Base-by-base conservation (phyloP, 306 rosid species). In the Acmispon strigosus region DNA sequence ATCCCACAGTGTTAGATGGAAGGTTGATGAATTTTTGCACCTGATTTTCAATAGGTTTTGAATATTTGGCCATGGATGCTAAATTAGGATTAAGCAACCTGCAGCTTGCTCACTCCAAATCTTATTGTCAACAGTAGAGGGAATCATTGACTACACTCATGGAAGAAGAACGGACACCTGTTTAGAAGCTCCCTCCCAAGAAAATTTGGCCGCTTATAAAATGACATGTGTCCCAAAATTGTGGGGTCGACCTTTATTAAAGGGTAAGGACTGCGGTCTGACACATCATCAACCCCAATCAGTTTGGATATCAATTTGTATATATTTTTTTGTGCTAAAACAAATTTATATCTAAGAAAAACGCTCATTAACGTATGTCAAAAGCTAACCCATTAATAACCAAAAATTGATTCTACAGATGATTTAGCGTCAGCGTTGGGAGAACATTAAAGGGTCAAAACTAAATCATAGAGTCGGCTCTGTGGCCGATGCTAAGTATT, bases 1-100 rank as follows among this genome's bases (percentile, higher is more conserved):
- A 59, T 62, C 44, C 50, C 19, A 39, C 66, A 53, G 4, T 77
- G 91, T 87, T 92, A 92, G 98, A 93, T 90, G 75, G 67, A 79
- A 45, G 62, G 88, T 88, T 76, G 98, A 86, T 90, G 91, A 72
- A 76, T 74, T 53, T 68, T 58, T 36, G 79, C 78, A 88, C 81
- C 90, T 64, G 91, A 84, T 72, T 86, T 85, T 88, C 87, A 73
- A 79, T 72, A 78, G 61, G 19, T 73, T 81, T 79, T 81, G 86
- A 82, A 70, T 76, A 61, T 59, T 8, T 51, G 70, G 77, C 73
- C 63, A 55, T 44, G 34, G 43, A 54, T 75, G 79, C 62, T 22
- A 50, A 66, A 19, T 57, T 66, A n/a, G 48, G 52, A 76, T 69
- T 69, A 72, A 75, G 85, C 76, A 83, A 83, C 70, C 67, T 39